These are phyloP conservation scores for Forsythia viridissima DNA, from an alignment of 257 asterid species.

Conservation along the genomic window DNA sequence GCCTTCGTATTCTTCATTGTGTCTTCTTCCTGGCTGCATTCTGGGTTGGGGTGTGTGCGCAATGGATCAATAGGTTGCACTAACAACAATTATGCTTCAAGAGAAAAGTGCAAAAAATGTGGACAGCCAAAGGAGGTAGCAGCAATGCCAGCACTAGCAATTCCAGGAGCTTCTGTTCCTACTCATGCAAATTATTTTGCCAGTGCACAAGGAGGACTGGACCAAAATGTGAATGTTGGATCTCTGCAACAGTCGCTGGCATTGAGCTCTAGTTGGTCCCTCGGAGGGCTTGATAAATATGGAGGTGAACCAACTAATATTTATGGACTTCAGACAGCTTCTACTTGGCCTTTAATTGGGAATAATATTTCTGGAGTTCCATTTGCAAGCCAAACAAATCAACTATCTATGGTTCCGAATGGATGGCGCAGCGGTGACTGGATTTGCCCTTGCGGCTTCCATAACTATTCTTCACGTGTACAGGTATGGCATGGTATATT, in stretches of 20 bases:
- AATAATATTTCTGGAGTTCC: constrained; percentile 46
- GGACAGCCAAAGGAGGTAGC: constrained; percentile 94
- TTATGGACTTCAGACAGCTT: constrained; percentile 54
- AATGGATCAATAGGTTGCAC: constrained; percentile 93
- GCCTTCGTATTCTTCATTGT: constrained; percentile 76
- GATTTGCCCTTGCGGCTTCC: constrained; percentile 89
- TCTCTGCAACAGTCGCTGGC: constrained; percentile 58
- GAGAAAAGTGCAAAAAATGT: constrained; percentile 97
- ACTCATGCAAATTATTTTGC: constrained; percentile 84
- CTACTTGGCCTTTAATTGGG: constrained; percentile 50
- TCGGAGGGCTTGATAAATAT: constrained; percentile 51
- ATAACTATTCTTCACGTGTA: constrained; percentile 80
- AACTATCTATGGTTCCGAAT: constrained; percentile 51
- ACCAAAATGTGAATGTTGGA: constrained; percentile 48
- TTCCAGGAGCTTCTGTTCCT: constrained; percentile 78
- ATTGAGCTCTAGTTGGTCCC: constrained; percentile 63
- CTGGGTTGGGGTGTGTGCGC: constrained; percentile 78
- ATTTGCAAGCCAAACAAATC: constrained; percentile 45
- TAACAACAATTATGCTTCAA: constrained; percentile 98
- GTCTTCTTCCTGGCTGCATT: constrained; percentile 78
- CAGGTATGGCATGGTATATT: constrained; percentile 43
- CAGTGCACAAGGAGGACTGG: constrained; percentile 73
- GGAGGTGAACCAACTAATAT: constrained; percentile 45
- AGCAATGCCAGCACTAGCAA: constrained; percentile 91
- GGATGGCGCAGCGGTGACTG: constrained; percentile 93